Base-by-base conservation (phyloP, 2,329 filamentous ascomycete species). In the Diaporthe destruens region DNA sequence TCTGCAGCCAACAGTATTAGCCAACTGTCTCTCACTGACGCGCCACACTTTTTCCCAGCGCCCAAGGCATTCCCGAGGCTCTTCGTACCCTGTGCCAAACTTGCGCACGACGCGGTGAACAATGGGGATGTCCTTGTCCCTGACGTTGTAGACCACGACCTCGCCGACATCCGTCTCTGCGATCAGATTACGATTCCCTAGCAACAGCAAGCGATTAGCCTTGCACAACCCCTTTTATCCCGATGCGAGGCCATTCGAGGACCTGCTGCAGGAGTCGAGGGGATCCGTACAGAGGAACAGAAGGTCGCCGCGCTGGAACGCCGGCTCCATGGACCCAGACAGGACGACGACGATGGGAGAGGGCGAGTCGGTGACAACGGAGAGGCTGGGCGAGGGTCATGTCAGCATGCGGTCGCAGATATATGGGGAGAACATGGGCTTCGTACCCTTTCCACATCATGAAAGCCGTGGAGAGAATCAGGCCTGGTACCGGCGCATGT, bases 111-210 rank as follows among this genome's bases (percentile, higher is more conserved):
- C 89, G 66, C 96, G 88, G 85, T 99, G 96, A 76, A 99, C 96
- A 82, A 99, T 99, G 39, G 96, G 96, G 75, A 99, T 98, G 76
- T 98, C 94, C 87, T 98, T 99, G 72, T 92, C 95, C 81, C 91
- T 89, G 69, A 98, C 93, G 80, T 97, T 97, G 84, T 91, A 91
- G 12, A 91, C 88, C 11, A 90, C 88, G n/a, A 91, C 80, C 76
- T 88, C 87, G 74, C 87, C 87, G 20, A 89, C 87, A 55, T 85
- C 84, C 2, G 87, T 89, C 75, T 90, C 88, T 69, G 84, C 81
- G n/a, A 86, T 57, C 7, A 90, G 71, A 77, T 91, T 90, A 72
- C 93, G 85, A 80, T 95, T 95, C 92, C 72, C 72, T 73, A 14
- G 20, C 5, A 32, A 16, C 2, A 25, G 23, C 16, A 12, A 20